Conservation (phyloP, 2,329 filamentous ascomycete species). For the Fusarium sp. region DNA sequence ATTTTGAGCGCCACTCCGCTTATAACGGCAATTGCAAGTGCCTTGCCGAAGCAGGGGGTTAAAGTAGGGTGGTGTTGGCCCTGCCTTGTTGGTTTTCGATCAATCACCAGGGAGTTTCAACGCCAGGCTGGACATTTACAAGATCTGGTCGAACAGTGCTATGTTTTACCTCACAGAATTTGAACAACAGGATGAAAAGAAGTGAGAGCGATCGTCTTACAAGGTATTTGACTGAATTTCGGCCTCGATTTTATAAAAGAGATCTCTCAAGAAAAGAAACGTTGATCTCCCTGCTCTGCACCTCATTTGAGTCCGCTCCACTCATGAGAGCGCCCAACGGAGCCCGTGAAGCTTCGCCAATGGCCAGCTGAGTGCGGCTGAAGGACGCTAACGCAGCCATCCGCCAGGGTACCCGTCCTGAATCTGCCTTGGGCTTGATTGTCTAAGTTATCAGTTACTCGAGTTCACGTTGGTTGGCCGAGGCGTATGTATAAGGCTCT, state of each 20-base stretch:
- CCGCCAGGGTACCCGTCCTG: constrained; percentile 25
- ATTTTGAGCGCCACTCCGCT: constrained; percentile 9
- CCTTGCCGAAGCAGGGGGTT: constrained; percentile 16
- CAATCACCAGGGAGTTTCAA: neutral
- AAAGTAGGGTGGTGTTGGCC: constrained; percentile 5
- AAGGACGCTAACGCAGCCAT: constrained; percentile 45
- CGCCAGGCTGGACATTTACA: neutral
- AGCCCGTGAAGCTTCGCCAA: constrained; percentile 24
- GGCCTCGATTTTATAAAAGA: no score
- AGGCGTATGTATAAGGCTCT: constrained; percentile 19
- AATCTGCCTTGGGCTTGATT: constrained; percentile 49
- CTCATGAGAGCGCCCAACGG: constrained; percentile 30
- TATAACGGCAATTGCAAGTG: constrained; percentile 10
- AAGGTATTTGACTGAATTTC: no score
- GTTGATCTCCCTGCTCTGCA: constrained; percentile 2
- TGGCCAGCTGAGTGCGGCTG: constrained; percentile 45
- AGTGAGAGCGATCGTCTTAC: no score
- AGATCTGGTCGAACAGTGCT: no score
- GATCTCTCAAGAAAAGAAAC: neutral
- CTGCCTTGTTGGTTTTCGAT: constrained; percentile 6
- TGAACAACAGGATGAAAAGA: no score
- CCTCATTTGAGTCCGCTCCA: constrained; percentile 25
- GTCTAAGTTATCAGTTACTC: neutral
- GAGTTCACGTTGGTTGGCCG: neutral
- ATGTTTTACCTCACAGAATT: no score